Evolutionary conservation across 116 monocot species (phyloP).

Genomic region (Cymodocea nodosa): DNA sequence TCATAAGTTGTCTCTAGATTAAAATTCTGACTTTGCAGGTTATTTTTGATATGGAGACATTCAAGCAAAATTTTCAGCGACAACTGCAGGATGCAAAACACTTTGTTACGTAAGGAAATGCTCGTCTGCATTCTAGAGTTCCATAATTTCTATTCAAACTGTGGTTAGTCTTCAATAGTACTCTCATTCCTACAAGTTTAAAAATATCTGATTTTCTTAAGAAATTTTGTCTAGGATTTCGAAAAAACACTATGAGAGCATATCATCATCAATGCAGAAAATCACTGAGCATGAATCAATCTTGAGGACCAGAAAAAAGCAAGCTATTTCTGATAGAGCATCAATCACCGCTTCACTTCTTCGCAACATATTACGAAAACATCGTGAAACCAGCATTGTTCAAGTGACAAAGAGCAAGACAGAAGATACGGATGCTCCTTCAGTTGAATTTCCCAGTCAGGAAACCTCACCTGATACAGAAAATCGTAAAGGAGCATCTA

Average conservation of each 20-base stretch:
- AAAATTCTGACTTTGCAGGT: slow-evolving; percentile 1
- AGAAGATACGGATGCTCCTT: neutral
- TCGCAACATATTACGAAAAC: slow-evolving; percentile 37
- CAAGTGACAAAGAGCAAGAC: neutral
- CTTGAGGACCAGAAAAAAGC: slow-evolving; percentile 28
- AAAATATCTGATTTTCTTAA: neutral
- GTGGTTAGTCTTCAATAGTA: no score
- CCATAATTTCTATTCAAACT: no score
- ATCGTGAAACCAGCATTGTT: slow-evolving; percentile 15
- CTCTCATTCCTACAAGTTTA: no score
- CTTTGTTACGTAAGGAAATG: slow-evolving; percentile 2
- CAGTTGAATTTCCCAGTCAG: slow-evolving; percentile 1
- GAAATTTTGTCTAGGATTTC: slow-evolving; percentile 27
- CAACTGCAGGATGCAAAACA: slow-evolving; percentile 3
- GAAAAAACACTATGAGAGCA: slow-evolving; percentile 27
- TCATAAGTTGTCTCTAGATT: neutral
- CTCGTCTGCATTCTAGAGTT: no score
- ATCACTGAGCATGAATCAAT: slow-evolving; percentile 20
- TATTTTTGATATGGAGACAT: slow-evolving; percentile 9
- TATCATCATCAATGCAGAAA: slow-evolving; percentile 36
- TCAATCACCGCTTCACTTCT: slow-evolving; percentile 37
- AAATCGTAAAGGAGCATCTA: neutral
- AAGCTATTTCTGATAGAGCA: slow-evolving; percentile 35
- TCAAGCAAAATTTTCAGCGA: slow-evolving; percentile 6
- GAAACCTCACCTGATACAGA: neutral